Evolutionary conservation across 371 early-diverging fungal genomes (phyloP).

Genomic region (Rhizopus sp.): DNA sequence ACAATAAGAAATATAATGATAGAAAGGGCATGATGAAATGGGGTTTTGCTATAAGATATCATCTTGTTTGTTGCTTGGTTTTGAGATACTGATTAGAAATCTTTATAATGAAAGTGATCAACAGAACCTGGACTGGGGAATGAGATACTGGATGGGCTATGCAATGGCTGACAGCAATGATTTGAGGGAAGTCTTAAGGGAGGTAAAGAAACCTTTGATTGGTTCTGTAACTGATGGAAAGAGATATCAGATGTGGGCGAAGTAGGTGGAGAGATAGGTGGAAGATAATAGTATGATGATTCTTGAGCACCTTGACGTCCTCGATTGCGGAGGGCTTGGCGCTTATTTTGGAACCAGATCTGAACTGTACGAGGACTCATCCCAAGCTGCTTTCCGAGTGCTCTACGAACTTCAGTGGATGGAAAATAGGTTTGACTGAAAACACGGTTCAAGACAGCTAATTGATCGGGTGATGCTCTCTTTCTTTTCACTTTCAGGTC

Average conservation of each 20-base stretch:
- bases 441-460: constrained; percentile 56
- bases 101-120: constrained; percentile 1
- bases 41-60: background rate
- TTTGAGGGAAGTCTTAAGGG: constrained; percentile 30
- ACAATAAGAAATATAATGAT: too few relatives aligned
- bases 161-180: too few relatives aligned
- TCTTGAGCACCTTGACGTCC: constrained; percentile 45
- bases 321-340: constrained; percentile 63
- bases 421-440: constrained; percentile 59
- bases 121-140: constrained; percentile 37
- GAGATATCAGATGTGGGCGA: constrained; percentile 23
- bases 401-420: constrained; percentile 77
- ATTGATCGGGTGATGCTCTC: constrained; percentile 48
- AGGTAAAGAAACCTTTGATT: constrained; percentile 22
- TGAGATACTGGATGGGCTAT: constrained; percentile 24
- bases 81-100: background rate
- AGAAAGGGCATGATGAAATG: background rate
- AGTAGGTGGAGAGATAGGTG: constrained; percentile 52
- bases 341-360: constrained; percentile 96
- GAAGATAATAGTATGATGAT: constrained; percentile 49
- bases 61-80: background rate
- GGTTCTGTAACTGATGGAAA: constrained; percentile 9
- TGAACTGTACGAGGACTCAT: constrained; percentile 87
- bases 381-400: constrained; percentile 81
- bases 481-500: constrained; percentile 50